Conservation (phyloP, 352 stramenopile genomes). For the Stephanocyclus meneghinianus region DNA sequence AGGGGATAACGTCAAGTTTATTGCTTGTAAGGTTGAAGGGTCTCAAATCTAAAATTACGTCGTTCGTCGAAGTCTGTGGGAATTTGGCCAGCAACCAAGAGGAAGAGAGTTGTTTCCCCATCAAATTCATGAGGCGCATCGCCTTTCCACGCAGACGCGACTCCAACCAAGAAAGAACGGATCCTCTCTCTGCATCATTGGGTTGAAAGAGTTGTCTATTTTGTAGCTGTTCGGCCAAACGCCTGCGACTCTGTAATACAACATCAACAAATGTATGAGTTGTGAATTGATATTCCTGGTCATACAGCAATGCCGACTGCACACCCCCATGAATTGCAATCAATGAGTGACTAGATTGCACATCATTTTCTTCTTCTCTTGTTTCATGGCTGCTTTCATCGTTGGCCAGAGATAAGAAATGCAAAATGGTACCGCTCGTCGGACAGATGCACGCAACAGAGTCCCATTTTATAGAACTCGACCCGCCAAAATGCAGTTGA, state of each 20-base stretch:
- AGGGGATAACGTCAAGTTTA: neutral
- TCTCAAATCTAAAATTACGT: conserved; percentile 26
- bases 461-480: conserved; percentile 51
- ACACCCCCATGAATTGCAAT: conserved; percentile 30
- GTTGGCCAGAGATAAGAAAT: conserved; percentile 57
- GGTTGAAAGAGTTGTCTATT: conserved; percentile 5
- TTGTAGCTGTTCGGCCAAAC: conserved; percentile 25
- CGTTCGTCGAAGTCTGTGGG: neutral
- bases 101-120: conserved; percentile 16
- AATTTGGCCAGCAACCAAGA: conserved; percentile 27
- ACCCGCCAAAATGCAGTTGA: conserved; percentile 33
- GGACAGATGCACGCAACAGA: conserved; percentile 59
- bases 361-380: conserved; percentile 8
- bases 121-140: conserved; percentile 15
- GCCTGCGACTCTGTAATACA: conserved; percentile 16
- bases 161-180: conserved; percentile 13
- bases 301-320: neutral
- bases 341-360: conserved; percentile 18
- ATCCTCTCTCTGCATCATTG: neutral
- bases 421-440: conserved; percentile 60
- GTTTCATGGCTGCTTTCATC: conserved; percentile 8
- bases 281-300: neutral
- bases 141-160: conserved; percentile 15
- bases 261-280: neutral
- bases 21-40: conserved; percentile 7